phyloP scores from a whole-genome alignment of 257 asterid genomes.

The Marsdenia floribunda region DNA sequence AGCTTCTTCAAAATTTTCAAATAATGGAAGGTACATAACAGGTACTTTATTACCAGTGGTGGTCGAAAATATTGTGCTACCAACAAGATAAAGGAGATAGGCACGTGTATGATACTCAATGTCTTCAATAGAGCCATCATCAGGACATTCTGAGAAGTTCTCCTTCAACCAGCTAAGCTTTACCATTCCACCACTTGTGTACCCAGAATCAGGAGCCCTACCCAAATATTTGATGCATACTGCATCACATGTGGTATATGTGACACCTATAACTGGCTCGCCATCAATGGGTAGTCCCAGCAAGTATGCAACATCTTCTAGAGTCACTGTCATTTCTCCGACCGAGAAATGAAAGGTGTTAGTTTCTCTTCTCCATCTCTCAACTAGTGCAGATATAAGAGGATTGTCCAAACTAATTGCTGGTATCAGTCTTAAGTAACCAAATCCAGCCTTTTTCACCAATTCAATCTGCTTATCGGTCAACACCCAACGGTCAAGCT shows the following conservation, averaged over 20 bases:
- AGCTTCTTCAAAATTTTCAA: constrained; percentile 81
- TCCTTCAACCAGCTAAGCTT: constrained; percentile 98
- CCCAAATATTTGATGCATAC: constrained; percentile 40
- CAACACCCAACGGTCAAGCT: constrained; percentile 93
- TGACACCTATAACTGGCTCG: constrained; percentile 91
- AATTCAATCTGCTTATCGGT: constrained; percentile 56
- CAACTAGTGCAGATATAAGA: constrained; percentile 88
- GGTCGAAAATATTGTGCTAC: constrained; percentile 90
- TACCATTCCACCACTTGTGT: constrained; percentile 73
- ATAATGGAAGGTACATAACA: constrained; percentile 90
- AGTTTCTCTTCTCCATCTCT: constrained; percentile 96
- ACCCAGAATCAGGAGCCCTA: constrained; percentile 39
- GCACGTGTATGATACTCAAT: constrained; percentile 75
- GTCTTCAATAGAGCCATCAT: constrained; percentile 62
- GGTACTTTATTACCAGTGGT: constrained; percentile 98
- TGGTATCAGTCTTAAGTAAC: constrained; percentile 68
- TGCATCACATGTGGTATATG: constrained; percentile 62
- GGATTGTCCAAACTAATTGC: constrained; percentile 84
- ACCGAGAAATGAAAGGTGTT: constrained; percentile 85
- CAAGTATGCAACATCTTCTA: constrained; percentile 89
- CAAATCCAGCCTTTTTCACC: constrained; percentile 78
- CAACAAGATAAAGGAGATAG: constrained; percentile 88
- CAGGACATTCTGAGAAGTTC: constrained; percentile 67
- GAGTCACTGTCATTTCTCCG: constrained; percentile 93
- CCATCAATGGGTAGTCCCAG: constrained; percentile 90